Base-by-base conservation (phyloP, 768 basidiomycete genomes). In the Kwoniella newhampshirensis region DNA sequence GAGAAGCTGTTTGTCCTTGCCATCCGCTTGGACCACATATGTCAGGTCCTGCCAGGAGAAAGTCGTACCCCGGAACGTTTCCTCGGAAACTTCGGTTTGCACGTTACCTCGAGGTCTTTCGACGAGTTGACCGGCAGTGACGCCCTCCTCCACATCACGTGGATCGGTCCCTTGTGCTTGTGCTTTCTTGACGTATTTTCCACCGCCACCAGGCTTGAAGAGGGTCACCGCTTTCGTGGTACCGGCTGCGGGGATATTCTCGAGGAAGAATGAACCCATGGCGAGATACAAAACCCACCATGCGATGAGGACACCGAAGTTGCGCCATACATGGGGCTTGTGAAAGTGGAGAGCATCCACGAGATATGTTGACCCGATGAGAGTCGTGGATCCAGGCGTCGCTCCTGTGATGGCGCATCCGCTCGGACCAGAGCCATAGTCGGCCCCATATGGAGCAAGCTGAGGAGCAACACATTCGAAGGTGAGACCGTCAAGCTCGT, bases 1-100 rank as follows among this genome's bases (percentile, higher is more conserved):
- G 51, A 91, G 78, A 1, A 91, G 79, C 36, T 63, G 58, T 37
- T 74, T 20, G 32, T 67, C 65, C 32, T 32, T 32, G 32, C 32
- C 32, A 12, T 58, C 39, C 1, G 55, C 60, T 44, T 70, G 60
- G 30, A 73, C 73, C 26, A 61, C 71, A 52, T 73, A 70, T 9
- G 62, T 57, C 53, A 79, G 68, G 41, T 74, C 37, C 44, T 67
- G 57, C 78, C 77, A 75, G 35, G 78, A 76, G 61, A 78, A 75
- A 32, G 65, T n/a, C n/a, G n/a, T n/a, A n/a, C n/a, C n/a, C n/a
- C n/a, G n/a, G n/a, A n/a, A n/a, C n/a, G n/a, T n/a, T n/a, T n/a
- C n/a, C n/a, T n/a, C n/a, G n/a, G n/a, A n/a, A n/a, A n/a, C n/a
- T n/a, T n/a, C n/a, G n/a, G n/a, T n/a, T n/a, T n/a, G n/a, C n/a